These are phyloP conservation scores for Aureobasidium uvarum DNA, from an alignment of 2,329 filamentous ascomycete species.

Conservation along the genomic window DNA sequence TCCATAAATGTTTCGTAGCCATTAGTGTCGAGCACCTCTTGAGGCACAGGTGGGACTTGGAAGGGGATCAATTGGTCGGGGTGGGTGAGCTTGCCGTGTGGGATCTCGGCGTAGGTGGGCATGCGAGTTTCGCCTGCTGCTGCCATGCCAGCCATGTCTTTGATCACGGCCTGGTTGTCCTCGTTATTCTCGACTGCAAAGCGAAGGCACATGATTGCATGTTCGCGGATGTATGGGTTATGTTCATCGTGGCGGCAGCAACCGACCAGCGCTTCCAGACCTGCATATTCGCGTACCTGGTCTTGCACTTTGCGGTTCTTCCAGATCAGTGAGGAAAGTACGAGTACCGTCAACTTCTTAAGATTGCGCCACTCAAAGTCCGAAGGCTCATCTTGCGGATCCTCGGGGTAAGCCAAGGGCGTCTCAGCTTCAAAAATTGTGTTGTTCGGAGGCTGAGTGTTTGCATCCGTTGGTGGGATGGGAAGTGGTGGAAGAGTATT, in stretches of 20 bases:
- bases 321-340: constrained; percentile 84
- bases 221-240: constrained; percentile 91
- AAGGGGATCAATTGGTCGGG: constrained; percentile 20
- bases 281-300: constrained; percentile 80
- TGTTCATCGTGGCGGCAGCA: constrained; percentile 90
- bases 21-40: constrained; percentile 50
- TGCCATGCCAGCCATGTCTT: constrained; percentile 51
- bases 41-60: constrained; percentile 38
- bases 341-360: constrained; percentile 89
- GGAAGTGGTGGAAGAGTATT: constrained; percentile 43
- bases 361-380: constrained; percentile 76
- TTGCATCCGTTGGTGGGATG: constrained; percentile 45
- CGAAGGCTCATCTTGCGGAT: constrained; percentile 60
- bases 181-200: constrained; percentile 67
- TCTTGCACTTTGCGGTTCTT: constrained; percentile 81
- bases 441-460: constrained; percentile 40
- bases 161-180: constrained; percentile 69
- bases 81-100: constrained; percentile 26
- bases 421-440: constrained; percentile 46
- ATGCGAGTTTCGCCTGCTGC: constrained; percentile 15
- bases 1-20: constrained; percentile 54
- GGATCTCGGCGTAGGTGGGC: constrained; percentile 22
- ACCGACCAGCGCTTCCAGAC: constrained; percentile 81
- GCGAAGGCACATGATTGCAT: constrained; percentile 84
- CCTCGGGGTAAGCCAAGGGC: constrained; percentile 42